Evolutionary conservation across 2,329 filamentous ascomycete genomes (phyloP), one percentile per base, ranked within the genome.

Genomic region (Dothistroma pini): DNA sequence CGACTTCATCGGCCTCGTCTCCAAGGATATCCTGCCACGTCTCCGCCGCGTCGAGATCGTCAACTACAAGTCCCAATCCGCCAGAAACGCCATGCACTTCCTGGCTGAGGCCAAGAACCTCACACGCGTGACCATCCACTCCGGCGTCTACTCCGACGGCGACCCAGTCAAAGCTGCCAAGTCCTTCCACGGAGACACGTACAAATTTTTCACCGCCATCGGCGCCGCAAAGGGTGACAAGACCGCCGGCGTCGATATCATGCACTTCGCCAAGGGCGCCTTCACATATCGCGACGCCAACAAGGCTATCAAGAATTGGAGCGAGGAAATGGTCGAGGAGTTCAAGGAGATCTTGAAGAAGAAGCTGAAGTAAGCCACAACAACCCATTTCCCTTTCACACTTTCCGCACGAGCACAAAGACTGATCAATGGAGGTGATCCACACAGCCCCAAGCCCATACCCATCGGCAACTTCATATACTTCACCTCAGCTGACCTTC

Each of bases 151-250:
- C 34, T 32, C 51, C 35, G 72, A 72, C 21, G 64, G 57, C 38
- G 72, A 72, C 31, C 70, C 73, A 0, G 61, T 57, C 25, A 76
- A 73, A 56, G 71, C 74, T 1, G 73, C 74, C 41, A 74, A 72
- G 59, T 51, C 61, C 8, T 73, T 78, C 66, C 72, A 69, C 68
- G 66, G 66, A 41, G 74, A 76, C 35, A 69, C 70, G 22, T 68
- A 67, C 54, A 70, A 72, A 35, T 70, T 74, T 34, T 63, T 74
- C 10, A 64, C 70, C 44, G 59, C 66, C 1, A 57, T 72, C 16
- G 69, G 64, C 16, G 47, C 44, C 5, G 52, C 47, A 8, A 66
- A 64, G 51, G 70, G 69, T 31, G 50, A 69, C 48, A 72, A 71
- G 58, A 47, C 48, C 14, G 69, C 66, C 2, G 72, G 65, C 6